A percentile compares a stretch with the other conserved stretches of the same genome.
Conservation (phyloP, 352 stramenopile species). For the Phytophthora hybrid region DNA sequence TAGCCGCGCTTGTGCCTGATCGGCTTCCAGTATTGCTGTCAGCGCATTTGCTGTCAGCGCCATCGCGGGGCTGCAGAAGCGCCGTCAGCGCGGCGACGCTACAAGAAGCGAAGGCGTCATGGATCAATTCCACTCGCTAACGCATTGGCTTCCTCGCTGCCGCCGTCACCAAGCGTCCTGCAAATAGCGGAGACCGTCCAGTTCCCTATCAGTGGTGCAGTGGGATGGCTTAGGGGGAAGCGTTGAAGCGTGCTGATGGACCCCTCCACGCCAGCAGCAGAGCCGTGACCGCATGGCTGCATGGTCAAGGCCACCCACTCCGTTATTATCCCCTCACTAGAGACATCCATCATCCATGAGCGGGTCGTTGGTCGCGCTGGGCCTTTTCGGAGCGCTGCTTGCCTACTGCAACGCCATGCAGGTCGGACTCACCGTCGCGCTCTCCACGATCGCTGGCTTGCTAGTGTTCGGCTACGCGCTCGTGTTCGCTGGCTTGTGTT, state of each 20-base stretch:
- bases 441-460: not conserved
- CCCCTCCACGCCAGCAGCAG: conserved; percentile 23
- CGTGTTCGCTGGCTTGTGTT: conserved; percentile 31
- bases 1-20: not conserved
- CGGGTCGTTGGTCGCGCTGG: conserved; percentile 24
- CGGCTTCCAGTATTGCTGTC: not conserved
- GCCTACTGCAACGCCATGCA: conserved; percentile 33
- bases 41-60: not conserved
- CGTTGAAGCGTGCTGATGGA: conserved; percentile 15
- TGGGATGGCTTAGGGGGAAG: conserved; percentile 7
- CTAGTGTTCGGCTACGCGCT: conserved; percentile 18
- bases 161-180: not conserved
- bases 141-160: not conserved
- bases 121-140: not conserved
- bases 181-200: conserved; percentile 13
- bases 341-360: conserved; percentile 17
- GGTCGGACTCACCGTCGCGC: conserved; percentile 16
- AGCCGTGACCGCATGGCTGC: conserved; percentile 14
- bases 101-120: not conserved
- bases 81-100: not conserved
- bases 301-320: conserved; percentile 17
- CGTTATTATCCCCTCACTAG: conserved; percentile 6
- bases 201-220: conserved; percentile 13
- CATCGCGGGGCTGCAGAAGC: not conserved
- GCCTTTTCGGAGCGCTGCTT: conserved; percentile 25